Conservation (phyloP, 2,329 filamentous ascomycete species). For the Arthroderma uncinatum region DNA sequence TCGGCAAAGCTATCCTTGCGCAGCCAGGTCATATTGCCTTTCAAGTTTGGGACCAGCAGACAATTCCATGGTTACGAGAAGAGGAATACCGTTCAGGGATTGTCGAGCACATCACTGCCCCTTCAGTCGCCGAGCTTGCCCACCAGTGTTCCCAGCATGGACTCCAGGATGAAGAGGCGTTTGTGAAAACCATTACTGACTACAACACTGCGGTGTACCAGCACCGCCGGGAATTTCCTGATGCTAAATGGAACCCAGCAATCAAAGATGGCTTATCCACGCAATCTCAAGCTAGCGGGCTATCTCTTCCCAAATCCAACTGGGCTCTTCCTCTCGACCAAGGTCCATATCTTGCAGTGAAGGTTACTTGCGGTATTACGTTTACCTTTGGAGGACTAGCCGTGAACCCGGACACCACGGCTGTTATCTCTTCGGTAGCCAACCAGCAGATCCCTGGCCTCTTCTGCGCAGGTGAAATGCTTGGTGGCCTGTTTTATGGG, state of each 20-base stretch:
- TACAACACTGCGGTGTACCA: slow-evolving; percentile 49
- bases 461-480: slow-evolving; percentile 54
- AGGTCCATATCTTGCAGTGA: slow-evolving; percentile 51
- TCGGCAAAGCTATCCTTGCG: slow-evolving; percentile 49
- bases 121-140: slow-evolving; percentile 46
- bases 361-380: slow-evolving; percentile 54
- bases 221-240: slow-evolving; percentile 37
- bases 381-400: slow-evolving; percentile 58
- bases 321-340: slow-evolving; percentile 51
- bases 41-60: slow-evolving; percentile 52
- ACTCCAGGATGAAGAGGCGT: slow-evolving; percentile 35
- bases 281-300: slow-evolving; percentile 35
- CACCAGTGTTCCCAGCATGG: slow-evolving; percentile 39
- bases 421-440: slow-evolving; percentile 40
- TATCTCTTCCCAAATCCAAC: slow-evolving; percentile 51
- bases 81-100: slow-evolving; percentile 54
- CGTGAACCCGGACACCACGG: slow-evolving; percentile 44
- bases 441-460: slow-evolving; percentile 43
- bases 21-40: slow-evolving; percentile 51
- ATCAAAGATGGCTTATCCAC: slow-evolving; percentile 53
- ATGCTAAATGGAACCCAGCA: slow-evolving; percentile 46
- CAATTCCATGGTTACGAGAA: slow-evolving; percentile 42
- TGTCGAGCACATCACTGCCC: slow-evolving; percentile 43
- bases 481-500: slow-evolving; percentile 52
- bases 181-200: slow-evolving; percentile 43